A percentile compares a stretch with the other conserved stretches of the same genome.
These are phyloP conservation scores for Jaapia argillacea DNA, from an alignment of 768 basidiomycete genomes.

Conservation along the genomic window DNA sequence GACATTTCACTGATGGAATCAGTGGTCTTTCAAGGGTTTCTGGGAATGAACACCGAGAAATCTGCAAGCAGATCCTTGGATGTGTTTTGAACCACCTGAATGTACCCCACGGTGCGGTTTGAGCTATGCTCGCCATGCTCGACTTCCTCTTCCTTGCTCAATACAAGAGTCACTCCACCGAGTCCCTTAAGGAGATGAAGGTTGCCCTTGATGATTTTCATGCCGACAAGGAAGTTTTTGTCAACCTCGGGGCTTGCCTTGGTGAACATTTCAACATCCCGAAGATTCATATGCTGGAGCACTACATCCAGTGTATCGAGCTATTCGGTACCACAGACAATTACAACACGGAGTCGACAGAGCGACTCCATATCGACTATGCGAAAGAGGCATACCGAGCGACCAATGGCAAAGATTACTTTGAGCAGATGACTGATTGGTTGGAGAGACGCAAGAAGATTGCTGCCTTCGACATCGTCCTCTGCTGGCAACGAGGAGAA, in stretches of 20 bases:
- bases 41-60: constrained; percentile 5
- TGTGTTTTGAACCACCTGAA: too few relatives aligned
- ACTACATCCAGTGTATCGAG: not conserved
- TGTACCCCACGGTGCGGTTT: too few relatives aligned
- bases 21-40: constrained; percentile 3
- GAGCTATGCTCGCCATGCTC: constrained; percentile 13
- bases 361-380: constrained; percentile 21
- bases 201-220: constrained; percentile 24
- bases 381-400: constrained; percentile 22
- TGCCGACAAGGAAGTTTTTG: constrained; percentile 24
- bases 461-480: not conserved
- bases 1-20: constrained; percentile 13
- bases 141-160: constrained; percentile 28
- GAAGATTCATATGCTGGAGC: constrained; percentile 2
- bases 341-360: constrained; percentile 20
- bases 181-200: constrained; percentile 17
- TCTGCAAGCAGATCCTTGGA: constrained; percentile 6
- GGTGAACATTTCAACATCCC: constrained; percentile 12
- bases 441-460: constrained; percentile 16
- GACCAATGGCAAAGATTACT: constrained; percentile 18
- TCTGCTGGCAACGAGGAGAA: constrained; percentile 1
- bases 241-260: constrained; percentile 19
- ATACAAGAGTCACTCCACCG: constrained; percentile 19
- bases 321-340: constrained; percentile 17
- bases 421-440: constrained; percentile 21